Evolutionary conservation across 495 filamentous ascomycete species (phyloP).

Genomic region (Hypoxylon rickii): DNA sequence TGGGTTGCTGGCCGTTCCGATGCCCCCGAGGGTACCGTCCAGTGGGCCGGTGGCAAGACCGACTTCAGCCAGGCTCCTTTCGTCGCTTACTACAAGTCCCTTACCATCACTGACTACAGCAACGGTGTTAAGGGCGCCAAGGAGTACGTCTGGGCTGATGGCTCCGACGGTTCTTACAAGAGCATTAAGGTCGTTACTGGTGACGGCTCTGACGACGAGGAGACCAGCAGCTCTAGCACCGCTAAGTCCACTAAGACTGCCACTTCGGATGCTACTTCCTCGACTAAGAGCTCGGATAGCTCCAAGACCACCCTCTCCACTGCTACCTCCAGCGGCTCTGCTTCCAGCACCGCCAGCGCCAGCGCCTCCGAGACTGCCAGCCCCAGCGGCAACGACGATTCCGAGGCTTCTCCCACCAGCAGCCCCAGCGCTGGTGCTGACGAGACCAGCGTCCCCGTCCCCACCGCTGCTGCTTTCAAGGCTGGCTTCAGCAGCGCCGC

Average conservation of each 20-base stretch:
- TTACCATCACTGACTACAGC: slow-evolving; percentile 85
- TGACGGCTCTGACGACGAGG: slow-evolving; percentile 48
- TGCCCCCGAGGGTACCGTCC: slow-evolving; percentile 73
- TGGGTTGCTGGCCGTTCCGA: slow-evolving; percentile 81
- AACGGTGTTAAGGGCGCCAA: slow-evolving; percentile 72
- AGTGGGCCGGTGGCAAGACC: slow-evolving; percentile 85
- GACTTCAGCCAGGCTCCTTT: slow-evolving; percentile 79
- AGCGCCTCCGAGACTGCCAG: slow-evolving; percentile 24
- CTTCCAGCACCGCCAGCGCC: slow-evolving; percentile 15
- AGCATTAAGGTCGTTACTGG: slow-evolving; percentile 75
- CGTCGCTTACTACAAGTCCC: slow-evolving; percentile 79
- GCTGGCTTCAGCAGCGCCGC: slow-evolving; percentile 32
- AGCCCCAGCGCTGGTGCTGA: slow-evolving; percentile 21
- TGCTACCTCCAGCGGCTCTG: slow-evolving; percentile 15
- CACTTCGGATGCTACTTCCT: slow-evolving; percentile 20
- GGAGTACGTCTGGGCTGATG: slow-evolving; percentile 75
- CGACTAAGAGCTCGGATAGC: slow-evolving; percentile 28
- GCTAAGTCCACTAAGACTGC: slow-evolving; percentile 34
- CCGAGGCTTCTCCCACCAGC: slow-evolving; percentile 8
- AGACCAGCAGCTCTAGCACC: slow-evolving; percentile 10
- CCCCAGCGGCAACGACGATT: slow-evolving; percentile 16
- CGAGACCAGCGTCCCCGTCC: slow-evolving; percentile 11
- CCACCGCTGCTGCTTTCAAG: slow-evolving; percentile 27
- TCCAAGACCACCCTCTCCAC: slow-evolving; percentile 32
- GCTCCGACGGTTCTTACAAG: slow-evolving; percentile 68